Percentiles rank a stretch among this genome's conserved stretches.
phyloP scores from a whole-genome alignment of 2,329 filamentous ascomycete genomes.

The Fusarium stilboides region DNA sequence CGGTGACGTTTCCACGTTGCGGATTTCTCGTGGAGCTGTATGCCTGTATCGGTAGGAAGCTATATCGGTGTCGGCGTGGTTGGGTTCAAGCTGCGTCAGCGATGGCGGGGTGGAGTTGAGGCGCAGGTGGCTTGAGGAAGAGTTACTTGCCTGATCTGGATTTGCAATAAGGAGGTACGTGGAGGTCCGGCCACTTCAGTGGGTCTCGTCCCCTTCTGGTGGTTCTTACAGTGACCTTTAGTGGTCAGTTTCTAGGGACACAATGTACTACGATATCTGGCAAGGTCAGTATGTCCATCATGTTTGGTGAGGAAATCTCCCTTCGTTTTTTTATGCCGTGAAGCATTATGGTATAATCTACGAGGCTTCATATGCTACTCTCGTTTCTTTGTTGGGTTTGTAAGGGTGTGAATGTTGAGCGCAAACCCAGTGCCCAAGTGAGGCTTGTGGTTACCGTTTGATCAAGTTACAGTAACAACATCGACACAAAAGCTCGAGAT shows the following conservation, averaged over 20 bases:
- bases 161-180: neutral
- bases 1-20: slow-evolving; percentile 12
- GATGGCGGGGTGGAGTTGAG: slow-evolving; percentile 52
- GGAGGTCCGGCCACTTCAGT: neutral
- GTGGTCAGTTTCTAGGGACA: neutral
- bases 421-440: no score
- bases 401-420: no score
- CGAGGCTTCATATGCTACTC: no score
- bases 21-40: slow-evolving; percentile 14
- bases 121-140: slow-evolving; percentile 41
- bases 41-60: slow-evolving; percentile 22
- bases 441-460: no score
- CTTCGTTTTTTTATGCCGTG: no score
- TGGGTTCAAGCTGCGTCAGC: slow-evolving; percentile 52
- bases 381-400: no score
- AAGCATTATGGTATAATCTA: no score
- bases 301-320: no score
- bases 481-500: no score
- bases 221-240: neutral
- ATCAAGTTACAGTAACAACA: no score
- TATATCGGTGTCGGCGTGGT: slow-evolving; percentile 37
- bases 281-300: neutral
- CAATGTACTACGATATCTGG: slow-evolving; percentile 5
- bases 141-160: slow-evolving; percentile 3
- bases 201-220: neutral